Evolutionary conservation across 1,284 basidiomycete species (phyloP), one percentile per base, ranked within the genome.

Genomic region (Pseudozyma pruni): DNA sequence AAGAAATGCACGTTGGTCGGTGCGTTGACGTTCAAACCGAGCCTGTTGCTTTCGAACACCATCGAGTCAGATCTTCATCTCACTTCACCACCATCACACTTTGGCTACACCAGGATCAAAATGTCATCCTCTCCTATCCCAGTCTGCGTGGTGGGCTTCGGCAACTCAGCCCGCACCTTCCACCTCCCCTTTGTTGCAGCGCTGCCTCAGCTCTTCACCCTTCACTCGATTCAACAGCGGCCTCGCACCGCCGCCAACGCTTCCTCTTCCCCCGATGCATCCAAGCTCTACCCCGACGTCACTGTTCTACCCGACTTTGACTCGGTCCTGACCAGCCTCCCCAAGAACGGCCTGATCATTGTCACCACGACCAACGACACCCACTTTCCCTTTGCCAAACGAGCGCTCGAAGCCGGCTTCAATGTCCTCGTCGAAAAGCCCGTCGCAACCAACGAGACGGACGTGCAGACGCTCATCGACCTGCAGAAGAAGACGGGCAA

Each of bases 341-440:
- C 79, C n/a, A 55, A 71, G 44, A 52, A 66, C 11, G 72, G 75
- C 13, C 68, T 81, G n/a, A 72, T 81, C 55, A 68, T 81, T 33
- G 70, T 81, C 49, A 79, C 79, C 9, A 79, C 77, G n/a, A 67
- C 74, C 47, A 81, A 81, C 63, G 69, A 66, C 17, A 79, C 78
- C 14, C 80, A 81, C 51, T 72, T 72, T 32, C 70, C 73, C 16
- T 76, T 79, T 41, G 80, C 80, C 23, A 74, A 77, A 51, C 56
- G 67, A 9, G 73, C 79, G 3, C 70, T 81, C 33, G 56, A 77
- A 37, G 37, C 68, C 2, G 76, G 76, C 16, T 72, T 74, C 58
- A 80, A 81, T 48, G 80, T 81, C 9, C 60, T 81, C 10, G 74
- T 80, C 34, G 80, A 81, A 43, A 81, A 81, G 58, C 80, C 80